These are phyloP conservation scores for Cladochytrium tenue DNA, from an alignment of 371 early-diverging fungal genomes.

Conservation along the genomic window DNA sequence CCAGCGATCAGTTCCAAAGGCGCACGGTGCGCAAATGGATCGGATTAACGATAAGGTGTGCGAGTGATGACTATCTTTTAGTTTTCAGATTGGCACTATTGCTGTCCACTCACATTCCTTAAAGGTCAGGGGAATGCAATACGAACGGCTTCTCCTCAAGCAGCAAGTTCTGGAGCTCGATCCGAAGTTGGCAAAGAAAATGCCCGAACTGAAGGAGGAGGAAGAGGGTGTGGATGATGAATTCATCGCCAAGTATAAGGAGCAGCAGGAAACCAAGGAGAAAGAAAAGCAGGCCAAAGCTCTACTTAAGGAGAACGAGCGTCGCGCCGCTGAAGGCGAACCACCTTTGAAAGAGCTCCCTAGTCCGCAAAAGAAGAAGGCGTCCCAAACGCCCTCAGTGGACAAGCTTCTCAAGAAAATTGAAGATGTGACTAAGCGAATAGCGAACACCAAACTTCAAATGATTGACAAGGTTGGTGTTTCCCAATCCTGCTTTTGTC, in stretches of 20 bases:
- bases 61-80: no score
- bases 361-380: constrained; percentile 17
- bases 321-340: constrained; percentile 32
- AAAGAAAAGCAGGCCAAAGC: constrained; percentile 68
- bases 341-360: constrained; percentile 13
- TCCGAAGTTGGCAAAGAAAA: constrained; percentile 73
- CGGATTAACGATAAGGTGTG: constrained; percentile 74
- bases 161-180: constrained; percentile 69
- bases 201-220: constrained; percentile 59
- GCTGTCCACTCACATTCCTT: background rate
- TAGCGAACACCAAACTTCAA: constrained; percentile 64
- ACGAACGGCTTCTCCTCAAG: constrained; percentile 74
- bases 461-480: constrained; percentile 71
- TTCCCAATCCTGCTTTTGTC: no score
- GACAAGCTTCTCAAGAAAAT: constrained; percentile 69
- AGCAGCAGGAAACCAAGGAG: constrained; percentile 62
- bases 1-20: constrained; percentile 85
- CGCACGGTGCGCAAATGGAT: constrained; percentile 75
- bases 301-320: constrained; percentile 52
- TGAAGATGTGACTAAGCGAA: constrained; percentile 66
- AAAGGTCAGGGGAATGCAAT: constrained; percentile 77
- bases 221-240: constrained; percentile 84
- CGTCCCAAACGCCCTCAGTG: constrained; percentile 43
- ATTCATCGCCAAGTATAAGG: constrained; percentile 66
- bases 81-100: constrained; percentile 2